Evolutionary conservation across 805 yeast species (phyloP), one percentile per base, ranked within the genome.

Genomic region (Suhomyces pyralidae): DNA sequence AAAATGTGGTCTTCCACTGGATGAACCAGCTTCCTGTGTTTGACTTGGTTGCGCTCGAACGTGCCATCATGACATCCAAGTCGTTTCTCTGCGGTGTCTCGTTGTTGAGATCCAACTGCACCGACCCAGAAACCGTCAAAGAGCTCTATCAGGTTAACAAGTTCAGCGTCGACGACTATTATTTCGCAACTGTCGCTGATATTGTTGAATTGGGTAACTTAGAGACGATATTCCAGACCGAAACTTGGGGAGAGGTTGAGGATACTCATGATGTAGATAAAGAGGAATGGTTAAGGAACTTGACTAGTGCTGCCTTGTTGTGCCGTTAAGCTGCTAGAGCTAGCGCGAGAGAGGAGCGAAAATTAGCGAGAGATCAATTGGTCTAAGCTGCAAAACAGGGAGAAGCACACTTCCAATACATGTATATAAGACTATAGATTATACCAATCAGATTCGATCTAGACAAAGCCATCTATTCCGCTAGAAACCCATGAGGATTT

Each of bases 231-330:
- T 82, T 81, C 69, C 99, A 94, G 71, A 88, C 96, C 34, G 84
- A 83, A 20, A 81, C 85, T 63, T 94, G 99, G 99, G 99, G 99
- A 30, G 97, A 93, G 69, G 98, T 93, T 22, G 98, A 94, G 71
- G 99, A 94, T 64, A 90, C 98, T 2, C 99, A 94, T 66, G 99
- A 94, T 67, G 97, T 94, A n/a, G 96, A 90, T 62, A 86, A 87
- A 68, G 96, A 85, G 40, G 97, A 94, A 61, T 79, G 96, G 61
- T 78, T 90, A 62, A 84, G 97, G 69, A 84, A 85, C 62, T 79
- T 94, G 46, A 84, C 93, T 34, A 81, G 90, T 58, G 92, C 96
- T 26, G 87, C 92, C 3, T 62, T 75, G 26, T 64, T 74, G 45
- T 67, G 73, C 52, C 40, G 30, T 24, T 48, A 26, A 26, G 4